Percentiles rank a stretch among this genome's conserved stretches.
Evolutionary conservation across 2,329 filamentous ascomycete species (phyloP).

Genomic region (Colletotrichum noveboracense): DNA sequence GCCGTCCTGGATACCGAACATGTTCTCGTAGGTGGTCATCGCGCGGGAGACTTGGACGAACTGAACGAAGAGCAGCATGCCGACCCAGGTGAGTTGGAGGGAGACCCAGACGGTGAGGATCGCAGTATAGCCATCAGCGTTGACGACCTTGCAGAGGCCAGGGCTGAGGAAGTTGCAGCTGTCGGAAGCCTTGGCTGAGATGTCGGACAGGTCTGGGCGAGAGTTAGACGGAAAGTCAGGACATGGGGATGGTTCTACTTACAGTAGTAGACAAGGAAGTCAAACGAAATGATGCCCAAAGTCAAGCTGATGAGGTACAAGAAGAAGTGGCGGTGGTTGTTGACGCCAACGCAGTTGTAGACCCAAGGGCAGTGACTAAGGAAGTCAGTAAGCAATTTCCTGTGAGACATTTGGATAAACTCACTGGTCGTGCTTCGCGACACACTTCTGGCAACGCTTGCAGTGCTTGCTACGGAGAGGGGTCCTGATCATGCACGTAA

Average conservation of each 20-base stretch:
- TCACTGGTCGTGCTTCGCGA: conserved; percentile 96
- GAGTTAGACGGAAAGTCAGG: conserved; percentile 26
- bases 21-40: conserved; percentile 96
- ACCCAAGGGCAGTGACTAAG: conserved; percentile 95
- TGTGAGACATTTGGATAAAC: conserved; percentile 35
- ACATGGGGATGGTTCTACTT: conserved; percentile 34
- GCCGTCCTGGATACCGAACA: conserved; percentile 75
- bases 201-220: conserved; percentile 64
- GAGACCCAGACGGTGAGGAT: conserved; percentile 79
- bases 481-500: conserved; percentile 91
- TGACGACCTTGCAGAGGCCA: conserved; percentile 75
- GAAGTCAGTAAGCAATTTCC: background rate
- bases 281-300: conserved; percentile 73
- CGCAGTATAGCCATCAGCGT: conserved; percentile 84
- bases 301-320: conserved; percentile 84
- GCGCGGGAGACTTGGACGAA: conserved; percentile 90
- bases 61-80: conserved; percentile 96
- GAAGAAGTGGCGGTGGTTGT: conserved; percentile 96
- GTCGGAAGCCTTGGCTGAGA: conserved; percentile 57
- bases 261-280: conserved; percentile 78
- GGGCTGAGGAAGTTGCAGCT: conserved; percentile 80
- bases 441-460: conserved; percentile 86
- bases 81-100: conserved; percentile 91
- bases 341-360: conserved; percentile 92
- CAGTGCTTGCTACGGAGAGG: conserved; percentile 97